Evolutionary conservation across 805 yeast genomes (phyloP), one percentile per base, ranked within the genome.

Genomic region (Candida namnaoensis): DNA sequence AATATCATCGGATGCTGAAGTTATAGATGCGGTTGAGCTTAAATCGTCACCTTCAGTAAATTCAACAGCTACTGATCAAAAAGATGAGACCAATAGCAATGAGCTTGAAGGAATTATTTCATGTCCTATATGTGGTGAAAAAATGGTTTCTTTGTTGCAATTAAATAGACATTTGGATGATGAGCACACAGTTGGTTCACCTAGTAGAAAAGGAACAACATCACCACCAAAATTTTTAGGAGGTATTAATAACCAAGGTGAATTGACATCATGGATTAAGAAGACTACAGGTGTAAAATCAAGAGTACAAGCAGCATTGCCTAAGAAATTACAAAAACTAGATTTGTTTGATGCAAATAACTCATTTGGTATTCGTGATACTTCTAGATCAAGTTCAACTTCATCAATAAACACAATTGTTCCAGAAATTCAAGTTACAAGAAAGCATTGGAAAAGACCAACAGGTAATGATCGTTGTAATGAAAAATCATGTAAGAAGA

Each of bases 111-210:
- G 26, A 7, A 40, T 43, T 3, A 39, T 56, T 13, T 30, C 40
- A 14, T 87, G 95, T 52, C 95, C 95, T 1, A 80, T 87, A 1
- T 87, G 95, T 53, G 59, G 65, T 12, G 82, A 78, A 44, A 38
- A 58, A 2, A 78, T 82, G 80, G 59, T 74, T 7, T 69, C 73
- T 6, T 57, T 80, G 34, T 39, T 49, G 13, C 81, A 75, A 45
- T 63, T 86, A 43, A 84, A 84, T 56, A 66, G 68, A 36, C 96
- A 87, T 58, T 60, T 87, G 26, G 95, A 88, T 55, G 82, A 74
- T 43, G 73, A 60, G 8, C 96, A 87, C 1, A 61, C 62, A 34
- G 61, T 46, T 32, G 59, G 53, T 28, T 41, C 25, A 37, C 38
- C n/a, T 25, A 39, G 19, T 7, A 35, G 23, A n/a, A 30, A 34